Base-by-base conservation (phyloP, 495 filamentous ascomycete genomes). In the Podospora sp. region DNA sequence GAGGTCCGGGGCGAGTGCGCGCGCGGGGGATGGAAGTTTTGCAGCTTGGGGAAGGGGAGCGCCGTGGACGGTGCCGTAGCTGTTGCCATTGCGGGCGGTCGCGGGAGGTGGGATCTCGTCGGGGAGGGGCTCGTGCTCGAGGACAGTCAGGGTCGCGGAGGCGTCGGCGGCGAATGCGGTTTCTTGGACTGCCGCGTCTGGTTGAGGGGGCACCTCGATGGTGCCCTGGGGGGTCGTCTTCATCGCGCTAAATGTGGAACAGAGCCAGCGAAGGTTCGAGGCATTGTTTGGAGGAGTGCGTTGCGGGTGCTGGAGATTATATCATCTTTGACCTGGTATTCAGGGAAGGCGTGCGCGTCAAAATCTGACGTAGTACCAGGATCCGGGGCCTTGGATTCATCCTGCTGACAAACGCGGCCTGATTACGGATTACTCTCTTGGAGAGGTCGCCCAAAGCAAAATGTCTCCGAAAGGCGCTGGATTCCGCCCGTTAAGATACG, bases 1-100 rank as follows among this genome's bases (percentile, higher is more conserved):
- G 3, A 79, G 69, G 56, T 79, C 77, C 16, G 77, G 77, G 5
- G 71, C 73, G 9, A 78, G 35, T 33, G 74, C 73, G 24, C 75
- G 71, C 6, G 40, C 40, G 72, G 63, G 29, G 11, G 72, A 65
- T 40, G 35, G 61, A 11, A 21, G 49, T 27, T 12, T 21, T 26
- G 57, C n/a, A n/a, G 66, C 21, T 33, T 63, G 26, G 46, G 67
- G 1, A 29, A 1, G 56, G 26, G 24, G 56, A 33, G 11, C 26
- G 25, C 18, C 3, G 24, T 22, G 56, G 26, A 33, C 6, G 56
- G 16, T 6, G 56, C 22, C 24, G 56, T 33, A 27, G 56, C 29
- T 8, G 29, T 33, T 12, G 56, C 26, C 21, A 20, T 22, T n/a
- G 2, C 16, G 56, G 8, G 22, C 56, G 21, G 26, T 59, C 22